A percentile compares a stretch with the other conserved stretches of the same genome.
Evolutionary conservation across 768 basidiomycete genomes (phyloP).

Genomic region (Sarcomyxa edulis): DNA sequence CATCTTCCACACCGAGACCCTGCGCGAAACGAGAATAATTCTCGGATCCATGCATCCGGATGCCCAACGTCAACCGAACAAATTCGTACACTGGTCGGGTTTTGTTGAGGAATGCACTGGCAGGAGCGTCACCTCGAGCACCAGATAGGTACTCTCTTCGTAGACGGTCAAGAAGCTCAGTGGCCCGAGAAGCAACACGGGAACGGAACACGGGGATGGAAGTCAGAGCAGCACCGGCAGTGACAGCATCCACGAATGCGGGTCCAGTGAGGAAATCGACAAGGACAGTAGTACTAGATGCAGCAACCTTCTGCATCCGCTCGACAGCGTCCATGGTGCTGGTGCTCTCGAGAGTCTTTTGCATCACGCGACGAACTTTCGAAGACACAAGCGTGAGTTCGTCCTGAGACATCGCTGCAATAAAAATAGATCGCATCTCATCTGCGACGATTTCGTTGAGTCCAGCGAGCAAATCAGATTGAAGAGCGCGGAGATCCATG

Average conservation of each 20-base stretch:
- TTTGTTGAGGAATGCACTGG: slow-evolving; percentile 58
- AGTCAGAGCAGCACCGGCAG: slow-evolving; percentile 24
- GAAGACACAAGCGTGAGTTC: slow-evolving; percentile 26
- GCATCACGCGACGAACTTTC: slow-evolving; percentile 38
- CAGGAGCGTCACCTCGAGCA: slow-evolving; percentile 57
- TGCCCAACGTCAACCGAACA: slow-evolving; percentile 64
- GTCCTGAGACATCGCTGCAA: slow-evolving; percentile 26
- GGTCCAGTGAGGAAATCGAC: slow-evolving; percentile 54
- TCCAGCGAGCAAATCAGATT: slow-evolving; percentile 54
- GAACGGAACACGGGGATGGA: slow-evolving; percentile 51
- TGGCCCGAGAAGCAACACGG: slow-evolving; percentile 42
- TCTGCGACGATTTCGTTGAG: slow-evolving; percentile 42
- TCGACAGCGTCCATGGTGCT: slow-evolving; percentile 65
- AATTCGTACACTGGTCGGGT: slow-evolving; percentile 76
- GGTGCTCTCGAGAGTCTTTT: slow-evolving; percentile 54
- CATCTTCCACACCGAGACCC: slow-evolving; percentile 63
- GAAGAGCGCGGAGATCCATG: slow-evolving; percentile 77
- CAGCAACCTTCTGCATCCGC: slow-evolving; percentile 70
- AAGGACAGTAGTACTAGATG: slow-evolving; percentile 53
- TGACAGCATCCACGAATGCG: slow-evolving; percentile 22
- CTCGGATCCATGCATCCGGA: slow-evolving; percentile 75
- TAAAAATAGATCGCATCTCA: slow-evolving; percentile 44
- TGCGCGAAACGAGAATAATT: slow-evolving; percentile 58
- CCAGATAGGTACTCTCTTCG: slow-evolving; percentile 56
- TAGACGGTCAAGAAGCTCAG: slow-evolving; percentile 40